Evolutionary conservation across 164 flowering plant genomes (phyloP), one percentile per base, ranked within the genome.

Genomic region (Stephania yunnanensis): DNA sequence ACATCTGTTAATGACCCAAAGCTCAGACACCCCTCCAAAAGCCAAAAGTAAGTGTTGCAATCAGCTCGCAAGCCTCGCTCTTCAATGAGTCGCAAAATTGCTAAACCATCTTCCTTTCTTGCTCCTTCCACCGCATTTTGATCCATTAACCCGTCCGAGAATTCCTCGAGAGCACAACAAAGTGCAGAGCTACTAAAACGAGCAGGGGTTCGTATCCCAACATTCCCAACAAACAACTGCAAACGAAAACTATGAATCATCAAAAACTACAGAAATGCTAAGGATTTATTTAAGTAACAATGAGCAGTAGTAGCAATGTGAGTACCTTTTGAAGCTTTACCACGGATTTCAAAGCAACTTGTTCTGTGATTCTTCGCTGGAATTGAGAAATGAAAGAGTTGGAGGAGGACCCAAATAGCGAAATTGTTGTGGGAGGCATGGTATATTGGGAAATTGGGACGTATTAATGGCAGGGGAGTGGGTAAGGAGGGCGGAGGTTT

Each of bases 51-150:
- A 13, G 80, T 75, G 10, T 70, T 65, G 46, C 42, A 9, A 65
- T 82, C 79, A 4, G 82, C 72, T 3, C n/a, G 75, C 70, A 82
- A 36, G n/a, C 84, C 80, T 5, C 74, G 78, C 31, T 75, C 75
- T 73, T 82, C 82, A 80, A 82, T 79, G 25, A 73, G 45, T 31
- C 68, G 44, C 11, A 79, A 76, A 70, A 79, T 72, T 69, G 74
- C 66, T 72, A 79, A 75, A 11, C 80, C 80, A 68, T 72, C 73
- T 61, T 71, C 72, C 70, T 12, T 58, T 31, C 30, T 65, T 17
- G 20, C 20, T 75, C 64, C 50, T 63, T 75, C 72, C 5, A 29
- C 20, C 46, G 31, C 68, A 67, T 55, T 71, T 25, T 73, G 74
- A 11, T 46, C 70, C 52, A 29, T 76, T 77, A 77, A 82, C 7